Percentiles rank a stretch among this genome's conserved stretches.
These are phyloP conservation scores for Phoma sp. DNA, from an alignment of 2,329 filamentous ascomycete species.

Conservation along the genomic window DNA sequence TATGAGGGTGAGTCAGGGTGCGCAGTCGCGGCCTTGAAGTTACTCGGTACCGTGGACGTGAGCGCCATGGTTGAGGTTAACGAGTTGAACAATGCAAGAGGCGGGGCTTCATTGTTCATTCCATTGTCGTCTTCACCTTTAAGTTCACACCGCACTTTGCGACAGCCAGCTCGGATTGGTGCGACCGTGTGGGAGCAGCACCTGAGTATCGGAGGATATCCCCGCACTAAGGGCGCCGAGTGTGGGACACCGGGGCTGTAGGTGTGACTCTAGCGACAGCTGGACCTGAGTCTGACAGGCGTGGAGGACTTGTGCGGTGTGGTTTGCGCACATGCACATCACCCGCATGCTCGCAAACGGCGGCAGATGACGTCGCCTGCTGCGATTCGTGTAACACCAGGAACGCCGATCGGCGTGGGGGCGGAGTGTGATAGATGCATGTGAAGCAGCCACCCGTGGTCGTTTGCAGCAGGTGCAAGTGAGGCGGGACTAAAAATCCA, in stretches of 20 bases:
- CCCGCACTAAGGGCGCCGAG: conserved; percentile 7
- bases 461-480: conserved; percentile 7
- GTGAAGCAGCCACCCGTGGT: conserved; percentile 10
- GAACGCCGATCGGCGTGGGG: conserved; percentile 11
- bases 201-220: conserved; percentile 7
- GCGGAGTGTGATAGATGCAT: conserved; percentile 3
- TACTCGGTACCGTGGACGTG: conserved; percentile 2
- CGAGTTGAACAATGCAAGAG: conserved; percentile 15
- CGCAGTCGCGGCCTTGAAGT: conserved; percentile 3
- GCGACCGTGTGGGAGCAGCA: conserved; percentile 8
- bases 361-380: conserved; percentile 14
- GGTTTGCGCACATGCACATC: conserved; percentile 12
- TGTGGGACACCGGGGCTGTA: conserved; percentile 7
- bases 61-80: conserved; percentile 14
- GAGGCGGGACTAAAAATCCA: conserved; percentile 7
- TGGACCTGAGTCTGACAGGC: conserved; percentile 10
- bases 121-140: conserved; percentile 15
- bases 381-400: conserved; percentile 1
- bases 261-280: conserved; percentile 10
- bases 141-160: conserved; percentile 16
- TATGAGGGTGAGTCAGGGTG: conserved; percentile 11
- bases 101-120: conserved; percentile 20
- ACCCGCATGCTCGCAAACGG: conserved; percentile 16
- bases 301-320: conserved; percentile 7
- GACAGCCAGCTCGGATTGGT: conserved; percentile 11